Conservation (phyloP, 2,329 filamentous ascomycete species). For the Colletotrichum horii region DNA sequence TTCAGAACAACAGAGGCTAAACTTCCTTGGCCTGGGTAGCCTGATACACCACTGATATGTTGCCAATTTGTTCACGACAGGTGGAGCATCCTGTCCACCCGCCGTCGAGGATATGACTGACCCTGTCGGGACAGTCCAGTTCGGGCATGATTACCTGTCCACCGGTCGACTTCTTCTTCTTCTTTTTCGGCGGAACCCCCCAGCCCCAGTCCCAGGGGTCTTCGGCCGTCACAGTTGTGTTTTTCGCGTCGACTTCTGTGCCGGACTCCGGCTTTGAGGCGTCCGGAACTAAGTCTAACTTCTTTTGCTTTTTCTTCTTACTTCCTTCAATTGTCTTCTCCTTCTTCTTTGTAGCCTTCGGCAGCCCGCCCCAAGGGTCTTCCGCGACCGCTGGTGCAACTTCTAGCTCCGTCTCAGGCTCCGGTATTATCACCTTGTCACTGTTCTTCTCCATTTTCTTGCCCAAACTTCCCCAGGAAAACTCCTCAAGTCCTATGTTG, state of each 20-base stretch:
- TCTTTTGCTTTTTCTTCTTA: background rate
- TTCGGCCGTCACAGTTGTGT: background rate
- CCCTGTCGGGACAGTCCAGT: background rate
- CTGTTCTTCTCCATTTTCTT: background rate
- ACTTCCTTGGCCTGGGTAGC: background rate
- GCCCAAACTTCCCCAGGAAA: too few relatives aligned
- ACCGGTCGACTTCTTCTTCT: background rate
- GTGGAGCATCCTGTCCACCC: background rate
- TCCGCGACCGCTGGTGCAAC: background rate
- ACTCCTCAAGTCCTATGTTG: too few relatives aligned
- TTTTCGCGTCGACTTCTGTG: background rate
- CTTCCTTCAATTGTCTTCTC: background rate
- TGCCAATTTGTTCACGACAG: background rate
- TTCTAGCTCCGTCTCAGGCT: background rate
- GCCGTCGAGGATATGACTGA: background rate
- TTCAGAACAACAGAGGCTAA: background rate
- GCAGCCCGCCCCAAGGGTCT: background rate
- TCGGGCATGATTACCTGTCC: background rate
- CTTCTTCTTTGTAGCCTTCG: background rate
- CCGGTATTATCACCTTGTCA: background rate
- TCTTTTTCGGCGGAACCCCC: background rate
- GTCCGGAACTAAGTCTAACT: fast-evolving
- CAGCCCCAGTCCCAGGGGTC: background rate
- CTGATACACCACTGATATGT: background rate
- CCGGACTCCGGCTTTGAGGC: background rate